Conservation (phyloP, 129 eudicot species). For the Calendula officinalis region DNA sequence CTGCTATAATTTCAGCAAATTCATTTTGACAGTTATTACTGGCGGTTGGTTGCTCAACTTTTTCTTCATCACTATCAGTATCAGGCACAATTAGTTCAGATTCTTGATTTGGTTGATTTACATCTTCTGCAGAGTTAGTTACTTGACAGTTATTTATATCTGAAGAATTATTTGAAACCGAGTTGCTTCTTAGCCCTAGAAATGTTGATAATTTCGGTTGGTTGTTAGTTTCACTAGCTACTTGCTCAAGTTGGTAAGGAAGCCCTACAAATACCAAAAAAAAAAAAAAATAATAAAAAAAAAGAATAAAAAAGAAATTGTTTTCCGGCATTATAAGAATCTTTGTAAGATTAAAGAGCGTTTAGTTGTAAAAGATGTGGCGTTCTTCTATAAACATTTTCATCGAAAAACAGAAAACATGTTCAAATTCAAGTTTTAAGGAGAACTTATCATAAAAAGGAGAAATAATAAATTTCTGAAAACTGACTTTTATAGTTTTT, state of each 20-base stretch:
- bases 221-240: conserved; percentile 53
- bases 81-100: conserved; percentile 22
- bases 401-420: too few relatives aligned
- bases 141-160: conserved; percentile 33
- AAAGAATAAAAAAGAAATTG: conserved; percentile 4
- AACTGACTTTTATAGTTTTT: too few relatives aligned
- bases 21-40: conserved; percentile 32
- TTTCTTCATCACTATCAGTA: conserved; percentile 19
- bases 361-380: too few relatives aligned
- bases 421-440: too few relatives aligned
- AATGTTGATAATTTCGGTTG: conserved; percentile 78
- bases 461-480: too few relatives aligned
- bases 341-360: background rate
- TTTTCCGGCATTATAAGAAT: conserved; percentile 2
- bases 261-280: conserved; percentile 49
- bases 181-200: conserved; percentile 40
- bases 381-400: too few relatives aligned
- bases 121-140: conserved; percentile 36
- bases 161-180: conserved; percentile 29
- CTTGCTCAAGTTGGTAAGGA: conserved; percentile 87
- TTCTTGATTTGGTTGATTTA: conserved; percentile 25
- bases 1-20: conserved; percentile 31
- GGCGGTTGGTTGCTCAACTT: conserved; percentile 35
- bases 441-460: too few relatives aligned
- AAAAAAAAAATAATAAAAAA: background rate